Evolutionary conservation across 2,329 filamentous ascomycete species (phyloP), one percentile per base, ranked within the genome.

Genomic region (Fusarium sp.): DNA sequence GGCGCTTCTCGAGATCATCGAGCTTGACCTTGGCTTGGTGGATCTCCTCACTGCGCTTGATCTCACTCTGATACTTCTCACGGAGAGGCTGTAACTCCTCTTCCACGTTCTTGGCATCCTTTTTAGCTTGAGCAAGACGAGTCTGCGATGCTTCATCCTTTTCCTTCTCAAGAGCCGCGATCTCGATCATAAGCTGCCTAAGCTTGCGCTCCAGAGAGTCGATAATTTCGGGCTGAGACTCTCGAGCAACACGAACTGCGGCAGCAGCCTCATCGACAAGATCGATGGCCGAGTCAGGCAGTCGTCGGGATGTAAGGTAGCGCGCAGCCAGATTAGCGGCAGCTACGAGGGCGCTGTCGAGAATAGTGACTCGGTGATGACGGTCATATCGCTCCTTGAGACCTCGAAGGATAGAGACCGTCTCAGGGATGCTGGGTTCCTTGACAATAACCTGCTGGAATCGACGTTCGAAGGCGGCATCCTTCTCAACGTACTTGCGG

Each of bases 401-500:
- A 80, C 96, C 96, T 87, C 96, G 94, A n/a, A 99, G 91, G 79
- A 99, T 99, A 28, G 96, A 99, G 72, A 99, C 90, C 20, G 96
- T 98, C 84, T 99, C 96, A 3, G 90, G 83, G 55, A 98, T 92
- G 11, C 90, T 88, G 6, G 96, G 96, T 81, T 99, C 96, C 85
- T 98, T 98, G 82, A 98, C 96, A 50, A 99, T 84, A 44, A 99
- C 96, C 83, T 99, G 96, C 83, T 99, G 96, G 89, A 99, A 99
- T 83, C 96, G 94, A 83, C 96, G 94, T 84, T 99, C 96, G 81
- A 99, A 99, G 53, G 96, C 96, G 51, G 94, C 93, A 79, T 99
- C 96, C 85, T 99, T 99, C 83, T 99, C 96, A 73, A 99, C 98
- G 84, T 99, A 98, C 83, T 99, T 99, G 80, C 96, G 91, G 84